These are phyloP conservation scores for Pharnaceum exiguum DNA, from an alignment of 148 eudicot species.

Conservation along the genomic window DNA sequence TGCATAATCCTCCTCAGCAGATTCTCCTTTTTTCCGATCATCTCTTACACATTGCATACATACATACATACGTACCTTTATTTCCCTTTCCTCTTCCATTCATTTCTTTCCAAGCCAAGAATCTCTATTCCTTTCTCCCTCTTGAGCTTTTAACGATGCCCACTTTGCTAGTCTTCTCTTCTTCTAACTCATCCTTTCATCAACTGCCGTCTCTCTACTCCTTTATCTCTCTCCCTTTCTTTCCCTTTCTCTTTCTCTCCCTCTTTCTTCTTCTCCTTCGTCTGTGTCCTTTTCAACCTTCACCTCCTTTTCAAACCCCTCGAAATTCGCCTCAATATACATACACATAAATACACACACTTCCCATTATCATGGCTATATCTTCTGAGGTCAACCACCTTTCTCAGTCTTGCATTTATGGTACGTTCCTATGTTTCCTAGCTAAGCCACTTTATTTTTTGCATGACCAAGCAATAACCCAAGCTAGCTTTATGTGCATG, in stretches of 20 bases:
- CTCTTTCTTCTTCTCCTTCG: slow-evolving; percentile 13
- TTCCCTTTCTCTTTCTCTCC: slow-evolving; percentile 14
- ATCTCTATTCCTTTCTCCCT: slow-evolving; percentile 34
- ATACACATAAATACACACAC: slow-evolving; percentile 25
- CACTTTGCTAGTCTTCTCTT: slow-evolving; percentile 23
- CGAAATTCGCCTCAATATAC: slow-evolving; percentile 16
- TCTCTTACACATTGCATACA: neutral
- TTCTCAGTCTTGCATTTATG: slow-evolving; percentile 67
- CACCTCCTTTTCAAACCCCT: slow-evolving; percentile 32
- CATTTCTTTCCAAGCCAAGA: slow-evolving; percentile 80
- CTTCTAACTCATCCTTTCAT: slow-evolving; percentile 23
- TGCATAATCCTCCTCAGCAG: slow-evolving; percentile 47
- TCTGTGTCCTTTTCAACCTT: slow-evolving; percentile 60
- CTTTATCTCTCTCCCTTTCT: slow-evolving; percentile 15
- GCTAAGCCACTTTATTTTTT: neutral
- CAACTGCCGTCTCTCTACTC: slow-evolving; percentile 22
- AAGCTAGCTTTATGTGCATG: no score
- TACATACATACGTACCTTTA: no score
- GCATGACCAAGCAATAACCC: no score
- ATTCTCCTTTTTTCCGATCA: slow-evolving; percentile 39
- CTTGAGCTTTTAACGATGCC: slow-evolving; percentile 29
- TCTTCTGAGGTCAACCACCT: slow-evolving; percentile 58
- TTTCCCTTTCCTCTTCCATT: slow-evolving; percentile 23
- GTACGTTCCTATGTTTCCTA: slow-evolving; percentile 13
- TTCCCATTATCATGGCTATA: slow-evolving; percentile 48